Base-by-base conservation (phyloP, 169 alveolate species). In the Besnoitia besnoiti region DNA sequence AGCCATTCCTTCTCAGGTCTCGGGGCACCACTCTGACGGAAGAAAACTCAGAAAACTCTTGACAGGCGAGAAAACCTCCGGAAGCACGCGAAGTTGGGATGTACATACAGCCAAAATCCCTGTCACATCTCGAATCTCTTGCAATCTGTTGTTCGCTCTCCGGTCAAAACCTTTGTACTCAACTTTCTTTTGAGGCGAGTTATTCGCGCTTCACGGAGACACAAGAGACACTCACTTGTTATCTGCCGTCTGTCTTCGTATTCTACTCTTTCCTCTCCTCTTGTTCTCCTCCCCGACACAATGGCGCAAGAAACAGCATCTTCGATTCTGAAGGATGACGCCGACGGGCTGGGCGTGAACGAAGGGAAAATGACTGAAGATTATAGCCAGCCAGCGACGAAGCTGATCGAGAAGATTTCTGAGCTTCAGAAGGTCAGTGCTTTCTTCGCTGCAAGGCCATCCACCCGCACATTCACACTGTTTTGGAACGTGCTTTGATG, bases 331-430 rank as follows among this genome's bases (percentile, higher is more conserved):
- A 30, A 67, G 80, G 80, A 67, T 30, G 80, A 67, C 44, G 80
- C 80, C 24, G 80, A 30, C 47, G 80, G 46, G 42, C 12, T 35
- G 80, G 80, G 80, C 0, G 67, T 55, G 67, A 35, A 67, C 24
- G 80, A 67, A 67, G 80, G 80, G 44, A 67, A 67, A 35, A 67
- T 67, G 80, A 67, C 80, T 37, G 46, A 67, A 42, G 80, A 67
- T 16, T 67, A 30, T 16, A 67, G 80, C 44, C 47, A 30, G 46
- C 42, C 80, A 7, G 44, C 44, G 46, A 5, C 80, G 10, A 19
- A 35, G 46, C 80, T 67, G n/a, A n/a, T 67, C 14, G 46, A 67
- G 46, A 30, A 35, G 46, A 67, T 67, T 0, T 55, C 67, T 1
- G 33, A 55, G 24, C 67, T 55, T 5, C 12, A 55, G 24, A 5